Percentiles rank a stretch among this genome's conserved stretches.
Conservation (phyloP, 768 basidiomycete species). For the Naganishia vaughanmartiniae region DNA sequence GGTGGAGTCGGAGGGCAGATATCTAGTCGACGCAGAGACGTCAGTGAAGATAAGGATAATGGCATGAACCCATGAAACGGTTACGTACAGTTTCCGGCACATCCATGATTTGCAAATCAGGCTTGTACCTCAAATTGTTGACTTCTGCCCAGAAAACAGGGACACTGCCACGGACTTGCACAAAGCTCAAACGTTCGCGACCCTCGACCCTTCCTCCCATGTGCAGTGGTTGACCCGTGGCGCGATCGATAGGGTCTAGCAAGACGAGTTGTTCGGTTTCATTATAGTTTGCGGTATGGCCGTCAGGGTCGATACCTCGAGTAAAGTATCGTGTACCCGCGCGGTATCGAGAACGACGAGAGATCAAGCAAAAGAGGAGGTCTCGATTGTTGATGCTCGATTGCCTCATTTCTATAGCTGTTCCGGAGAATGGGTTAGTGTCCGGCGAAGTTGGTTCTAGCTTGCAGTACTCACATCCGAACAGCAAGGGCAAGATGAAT, state of each 20-base stretch:
- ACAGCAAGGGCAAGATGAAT: constrained; percentile 88
- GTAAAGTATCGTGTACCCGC: constrained; percentile 97
- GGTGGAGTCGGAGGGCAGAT: constrained; percentile 68
- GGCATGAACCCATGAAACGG: too few species aligned
- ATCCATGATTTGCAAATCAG: constrained; percentile 95
- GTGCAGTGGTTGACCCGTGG: constrained; percentile 31
- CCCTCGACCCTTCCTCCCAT: constrained; percentile 49
- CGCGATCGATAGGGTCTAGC: constrained; percentile 57
- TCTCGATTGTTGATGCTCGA: constrained; percentile 71
- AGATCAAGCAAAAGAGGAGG: constrained; percentile 81
- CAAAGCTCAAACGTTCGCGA: constrained; percentile 65
- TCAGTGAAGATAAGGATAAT: background rate
- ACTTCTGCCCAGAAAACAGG: constrained; percentile 96
- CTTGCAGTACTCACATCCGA: constrained; percentile 73
- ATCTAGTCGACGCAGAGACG: constrained; percentile 55
- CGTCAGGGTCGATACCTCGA: constrained; percentile 82
- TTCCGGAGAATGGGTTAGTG: constrained; percentile 12
- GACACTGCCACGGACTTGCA: constrained; percentile 89
- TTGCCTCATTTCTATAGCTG: constrained; percentile 82
- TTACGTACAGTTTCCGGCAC: constrained; percentile 71
- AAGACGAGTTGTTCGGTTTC: constrained; percentile 94
- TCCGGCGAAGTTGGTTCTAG: constrained; percentile 4
- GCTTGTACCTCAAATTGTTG: constrained; percentile 91
- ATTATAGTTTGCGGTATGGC: constrained; percentile 94
- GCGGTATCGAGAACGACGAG: constrained; percentile 86